Evolutionary conservation across 148 eudicot species (phyloP).

Genomic region (Chenopodium berlandieri): DNA sequence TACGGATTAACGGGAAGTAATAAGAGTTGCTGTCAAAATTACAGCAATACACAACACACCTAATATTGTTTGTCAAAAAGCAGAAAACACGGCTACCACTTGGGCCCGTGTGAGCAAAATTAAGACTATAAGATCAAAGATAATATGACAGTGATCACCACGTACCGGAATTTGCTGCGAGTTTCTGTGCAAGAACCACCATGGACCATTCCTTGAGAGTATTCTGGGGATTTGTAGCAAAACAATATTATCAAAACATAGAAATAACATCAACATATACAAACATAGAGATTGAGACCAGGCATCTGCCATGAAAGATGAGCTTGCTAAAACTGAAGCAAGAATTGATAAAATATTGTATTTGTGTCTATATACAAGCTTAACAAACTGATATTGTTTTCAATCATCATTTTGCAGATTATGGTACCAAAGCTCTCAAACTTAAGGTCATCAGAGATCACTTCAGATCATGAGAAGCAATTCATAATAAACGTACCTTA

Average conservation of each 20-base stretch:
- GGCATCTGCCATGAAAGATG: not conserved
- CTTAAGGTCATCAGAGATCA: not conserved
- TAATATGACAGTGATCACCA: not conserved
- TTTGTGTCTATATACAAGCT: not conserved
- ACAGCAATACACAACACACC: not conserved
- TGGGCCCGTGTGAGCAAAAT: not conserved
- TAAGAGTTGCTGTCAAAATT: not conserved
- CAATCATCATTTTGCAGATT: not conserved
- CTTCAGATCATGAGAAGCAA: not conserved
- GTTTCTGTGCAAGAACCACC: slow-evolving; percentile 84
- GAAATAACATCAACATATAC: not conserved
- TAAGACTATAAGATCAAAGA: not conserved
- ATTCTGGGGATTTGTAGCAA: slow-evolving; percentile 35
- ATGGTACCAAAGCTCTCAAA: not conserved
- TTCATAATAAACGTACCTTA: slow-evolving; percentile 49
- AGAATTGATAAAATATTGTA: too few relatives aligned
- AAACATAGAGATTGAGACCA: not conserved
- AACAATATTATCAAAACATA: not conserved
- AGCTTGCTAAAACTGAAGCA: not conserved
- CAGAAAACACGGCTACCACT: not conserved
- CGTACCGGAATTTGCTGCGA: slow-evolving; percentile 33
- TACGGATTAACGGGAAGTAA: not conserved
- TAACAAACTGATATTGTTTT: not conserved
- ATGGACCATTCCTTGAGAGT: slow-evolving; percentile 56
- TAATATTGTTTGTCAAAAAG: not conserved